Evolutionary conservation across 805 yeast genomes (phyloP), one percentile per base, ranked within the genome.

Genomic region (Hanseniaspora lachancei): DNA sequence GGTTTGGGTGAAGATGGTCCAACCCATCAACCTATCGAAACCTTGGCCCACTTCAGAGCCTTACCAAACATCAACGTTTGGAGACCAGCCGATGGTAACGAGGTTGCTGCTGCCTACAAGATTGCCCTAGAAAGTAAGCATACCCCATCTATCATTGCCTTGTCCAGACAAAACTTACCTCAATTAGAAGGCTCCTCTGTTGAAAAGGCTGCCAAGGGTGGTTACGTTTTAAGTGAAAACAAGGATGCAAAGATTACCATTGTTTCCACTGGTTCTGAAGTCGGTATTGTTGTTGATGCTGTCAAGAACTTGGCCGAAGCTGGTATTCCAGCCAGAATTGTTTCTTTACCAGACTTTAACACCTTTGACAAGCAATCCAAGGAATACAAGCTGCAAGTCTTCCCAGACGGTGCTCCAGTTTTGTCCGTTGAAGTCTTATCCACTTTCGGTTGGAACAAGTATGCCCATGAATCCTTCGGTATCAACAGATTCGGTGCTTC

Each of bases 381-480:
- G 62, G 91, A 83, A 66, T 93, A 93, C 78, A 77, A 75, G 74
- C 77, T 86, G 66, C 77, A 87, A 57, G 95, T 93, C 60, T 78
- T 93, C 73, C 98, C 98, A 69, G 95, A 89, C 70, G 95, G 93
- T 66, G 81, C 86, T 57, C 97, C 97, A 71, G 82, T 87, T 68
- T 62, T 93, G 73, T 87, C 96, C 57, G 86, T 91, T 62, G 98
- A 93, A 80, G 97, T 89, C 54, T 77, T 88, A 81, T 73, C 95
- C 57, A 81, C 96, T 55, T 75, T 78, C 64, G 96, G 96, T 58
- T 93, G 98, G 98, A 76, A 83, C 65, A 86, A 82, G 73, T 93
- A 89, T 77, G 80, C 97, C 58, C 98, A 93, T 76, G 95, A 86
- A 77, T 95, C 89, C 72, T 87, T 91, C 66, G 96, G 97, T 74